Evolutionary conservation across 2,329 filamentous ascomycete species (phyloP).

Genomic region (Penicillium sp.): DNA sequence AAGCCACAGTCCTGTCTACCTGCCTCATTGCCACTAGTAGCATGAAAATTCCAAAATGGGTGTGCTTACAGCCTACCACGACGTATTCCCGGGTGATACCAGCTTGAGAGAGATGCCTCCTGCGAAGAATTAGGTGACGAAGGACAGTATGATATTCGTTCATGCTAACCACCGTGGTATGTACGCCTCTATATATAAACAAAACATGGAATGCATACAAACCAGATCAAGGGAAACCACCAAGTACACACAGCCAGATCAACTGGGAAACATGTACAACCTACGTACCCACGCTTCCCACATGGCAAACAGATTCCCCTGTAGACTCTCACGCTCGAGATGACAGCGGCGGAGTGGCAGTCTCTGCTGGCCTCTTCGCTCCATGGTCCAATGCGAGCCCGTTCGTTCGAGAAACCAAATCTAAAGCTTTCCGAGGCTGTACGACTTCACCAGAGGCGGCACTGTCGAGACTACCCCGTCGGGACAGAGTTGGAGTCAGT

Average conservation of each 20-base stretch:
- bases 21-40: too few relatives aligned
- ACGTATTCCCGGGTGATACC: too few relatives aligned
- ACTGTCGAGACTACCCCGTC: conserved; percentile 45
- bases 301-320: neutral
- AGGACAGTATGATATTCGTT: neutral
- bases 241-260: neutral
- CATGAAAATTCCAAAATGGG: too few relatives aligned
- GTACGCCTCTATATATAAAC: conserved; percentile 1
- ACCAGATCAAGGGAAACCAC: neutral
- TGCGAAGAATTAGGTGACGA: neutral
- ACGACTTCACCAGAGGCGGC: conserved; percentile 33
- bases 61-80: too few relatives aligned
- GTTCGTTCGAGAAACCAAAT: conserved; percentile 29
- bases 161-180: conserved; percentile 1
- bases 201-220: neutral
- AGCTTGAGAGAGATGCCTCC: too few relatives aligned
- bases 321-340: conserved; percentile 15
- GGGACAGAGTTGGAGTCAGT: conserved; percentile 40
- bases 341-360: conserved; percentile 18
- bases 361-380: conserved; percentile 13
- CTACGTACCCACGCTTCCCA: neutral
- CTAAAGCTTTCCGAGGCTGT: conserved; percentile 29
- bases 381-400: conserved; percentile 21
- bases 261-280: neutral
- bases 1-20: too few relatives aligned